Evolutionary conservation across 352 stramenopile species (phyloP).

Genomic region (Phytopythium mirpurense): DNA sequence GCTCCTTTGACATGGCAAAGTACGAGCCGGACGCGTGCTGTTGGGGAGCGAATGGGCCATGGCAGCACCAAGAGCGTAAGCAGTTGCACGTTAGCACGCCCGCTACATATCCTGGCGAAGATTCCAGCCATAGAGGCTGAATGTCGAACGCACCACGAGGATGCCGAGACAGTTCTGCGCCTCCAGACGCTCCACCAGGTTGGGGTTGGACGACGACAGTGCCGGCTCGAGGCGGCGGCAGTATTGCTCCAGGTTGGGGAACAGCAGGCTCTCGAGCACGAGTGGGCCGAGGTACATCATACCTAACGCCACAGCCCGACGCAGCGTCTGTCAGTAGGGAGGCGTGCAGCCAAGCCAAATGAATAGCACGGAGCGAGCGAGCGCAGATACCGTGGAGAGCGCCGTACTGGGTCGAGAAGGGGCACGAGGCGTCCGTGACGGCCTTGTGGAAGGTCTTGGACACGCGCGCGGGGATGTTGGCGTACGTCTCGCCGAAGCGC

Average conservation of each 20-base stretch:
- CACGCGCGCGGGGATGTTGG: conserved; percentile 88
- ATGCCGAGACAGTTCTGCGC: conserved; percentile 86
- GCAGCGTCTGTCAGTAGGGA: background rate
- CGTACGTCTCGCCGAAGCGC: conserved; percentile 88
- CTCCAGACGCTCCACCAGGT: conserved; percentile 76
- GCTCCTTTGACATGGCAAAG: conserved; percentile 59
- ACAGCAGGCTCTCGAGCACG: conserved; percentile 90
- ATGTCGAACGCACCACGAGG: conserved; percentile 53
- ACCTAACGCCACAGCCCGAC: conserved; percentile 16
- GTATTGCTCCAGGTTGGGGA: conserved; percentile 85
- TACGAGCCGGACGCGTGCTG: conserved; percentile 78
- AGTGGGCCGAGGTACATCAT: conserved; percentile 90
- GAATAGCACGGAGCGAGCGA: background rate
- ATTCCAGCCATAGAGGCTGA: too few species aligned
- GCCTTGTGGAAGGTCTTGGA: conserved; percentile 90
- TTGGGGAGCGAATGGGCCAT: conserved; percentile 9
- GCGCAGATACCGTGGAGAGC: conserved; percentile 76
- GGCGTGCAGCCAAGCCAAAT: too few species aligned
- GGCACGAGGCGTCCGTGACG: conserved; percentile 64
- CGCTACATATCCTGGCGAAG: background rate
- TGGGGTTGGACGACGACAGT: conserved; percentile 67
- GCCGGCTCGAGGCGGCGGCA: conserved; percentile 81
- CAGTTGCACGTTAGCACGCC: conserved; percentile 6
- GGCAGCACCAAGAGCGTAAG: too few species aligned
- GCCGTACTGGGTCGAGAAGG: conserved; percentile 90